phyloP scores from a whole-genome alignment of 345 rosid species.

The Eucalyptus leucophloia region DNA sequence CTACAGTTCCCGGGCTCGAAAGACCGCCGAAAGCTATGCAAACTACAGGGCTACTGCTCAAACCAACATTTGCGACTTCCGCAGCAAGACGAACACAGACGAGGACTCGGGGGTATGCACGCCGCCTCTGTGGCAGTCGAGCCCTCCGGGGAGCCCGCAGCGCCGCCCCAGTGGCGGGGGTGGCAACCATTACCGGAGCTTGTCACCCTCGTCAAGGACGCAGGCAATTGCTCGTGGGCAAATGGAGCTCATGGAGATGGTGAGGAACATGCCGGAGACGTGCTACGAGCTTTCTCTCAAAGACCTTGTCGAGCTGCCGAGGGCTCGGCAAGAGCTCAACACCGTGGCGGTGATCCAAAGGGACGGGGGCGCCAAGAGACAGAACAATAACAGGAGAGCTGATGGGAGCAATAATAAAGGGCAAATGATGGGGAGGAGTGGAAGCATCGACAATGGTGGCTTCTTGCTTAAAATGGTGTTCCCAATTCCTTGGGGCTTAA shows the following conservation, averaged over 20 bases:
- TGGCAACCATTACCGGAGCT: conserved; percentile 24
- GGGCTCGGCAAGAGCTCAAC: conserved; percentile 1
- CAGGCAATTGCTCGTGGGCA: conserved; percentile 84
- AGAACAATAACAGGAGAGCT: not conserved
- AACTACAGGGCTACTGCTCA: not conserved
- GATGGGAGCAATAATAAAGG: not conserved
- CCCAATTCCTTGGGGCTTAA: conserved; percentile 40
- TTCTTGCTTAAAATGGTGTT: conserved; percentile 63
- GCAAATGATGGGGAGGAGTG: conserved; percentile 12
- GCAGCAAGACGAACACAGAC: not conserved
- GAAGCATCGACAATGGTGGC: conserved; percentile 33
- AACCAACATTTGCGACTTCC: not conserved
- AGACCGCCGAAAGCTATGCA: not conserved
- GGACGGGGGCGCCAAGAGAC: not conserved
- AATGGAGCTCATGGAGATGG: conserved; percentile 91
- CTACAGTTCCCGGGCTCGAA: not conserved
- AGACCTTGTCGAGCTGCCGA: conserved; percentile 56
- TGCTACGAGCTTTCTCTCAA: conserved; percentile 77
- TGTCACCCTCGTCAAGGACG: conserved; percentile 62
- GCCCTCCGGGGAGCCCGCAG: conserved; percentile 37
- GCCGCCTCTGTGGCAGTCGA: conserved; percentile 61
- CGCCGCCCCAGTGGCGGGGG: conserved; percentile 7
- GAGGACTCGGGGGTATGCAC: conserved; percentile 40
- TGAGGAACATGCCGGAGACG: conserved; percentile 77
- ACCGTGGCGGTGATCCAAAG: not conserved